Conservation (phyloP, 139 green algal species). For the Haematococcus sp. region DNA sequence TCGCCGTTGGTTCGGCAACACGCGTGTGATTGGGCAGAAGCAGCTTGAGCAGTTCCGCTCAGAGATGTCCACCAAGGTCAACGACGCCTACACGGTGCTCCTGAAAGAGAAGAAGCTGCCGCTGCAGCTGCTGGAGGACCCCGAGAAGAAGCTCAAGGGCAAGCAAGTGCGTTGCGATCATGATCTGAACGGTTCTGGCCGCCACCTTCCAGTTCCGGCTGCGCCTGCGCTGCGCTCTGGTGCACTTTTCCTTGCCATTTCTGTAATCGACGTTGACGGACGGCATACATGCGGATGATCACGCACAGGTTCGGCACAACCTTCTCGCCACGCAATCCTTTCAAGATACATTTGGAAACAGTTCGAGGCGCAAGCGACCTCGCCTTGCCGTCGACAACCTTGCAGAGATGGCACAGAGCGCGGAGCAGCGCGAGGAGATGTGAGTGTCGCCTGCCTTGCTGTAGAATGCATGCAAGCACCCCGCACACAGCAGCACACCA, state of each 20-base stretch:
- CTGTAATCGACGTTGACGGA: too few species aligned
- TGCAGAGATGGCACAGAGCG: slow-evolving; percentile 56
- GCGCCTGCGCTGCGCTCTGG: too few species aligned
- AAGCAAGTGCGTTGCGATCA: slow-evolving; percentile 6
- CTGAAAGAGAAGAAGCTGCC: slow-evolving; percentile 95
- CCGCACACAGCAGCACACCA: too few species aligned
- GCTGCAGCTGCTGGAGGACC: slow-evolving; percentile 87
- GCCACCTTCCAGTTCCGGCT: too few species aligned
- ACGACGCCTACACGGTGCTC: slow-evolving; percentile 92
- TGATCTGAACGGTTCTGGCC: too few species aligned
- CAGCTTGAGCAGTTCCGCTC: slow-evolving; percentile 94
- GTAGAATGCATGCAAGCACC: background rate
- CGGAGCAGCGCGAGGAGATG: slow-evolving; percentile 15
- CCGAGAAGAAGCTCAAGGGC: slow-evolving; percentile 58
- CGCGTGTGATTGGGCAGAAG: slow-evolving; percentile 93
- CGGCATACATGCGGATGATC: too few species aligned
- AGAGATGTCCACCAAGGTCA: slow-evolving; percentile 90
- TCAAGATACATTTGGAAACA: slow-evolving; percentile 80
- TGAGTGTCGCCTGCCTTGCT: slow-evolving; percentile 5
- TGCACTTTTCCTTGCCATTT: too few species aligned
- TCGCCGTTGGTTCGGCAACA: slow-evolving; percentile 96
- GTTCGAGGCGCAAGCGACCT: slow-evolving; percentile 77
- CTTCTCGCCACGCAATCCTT: slow-evolving; percentile 87
- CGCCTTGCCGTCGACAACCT: slow-evolving; percentile 76
- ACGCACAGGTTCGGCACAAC: slow-evolving; percentile 51